Conservation (phyloP, 2,329 filamentous ascomycete genomes). For the Huntiella savannae region DNA sequence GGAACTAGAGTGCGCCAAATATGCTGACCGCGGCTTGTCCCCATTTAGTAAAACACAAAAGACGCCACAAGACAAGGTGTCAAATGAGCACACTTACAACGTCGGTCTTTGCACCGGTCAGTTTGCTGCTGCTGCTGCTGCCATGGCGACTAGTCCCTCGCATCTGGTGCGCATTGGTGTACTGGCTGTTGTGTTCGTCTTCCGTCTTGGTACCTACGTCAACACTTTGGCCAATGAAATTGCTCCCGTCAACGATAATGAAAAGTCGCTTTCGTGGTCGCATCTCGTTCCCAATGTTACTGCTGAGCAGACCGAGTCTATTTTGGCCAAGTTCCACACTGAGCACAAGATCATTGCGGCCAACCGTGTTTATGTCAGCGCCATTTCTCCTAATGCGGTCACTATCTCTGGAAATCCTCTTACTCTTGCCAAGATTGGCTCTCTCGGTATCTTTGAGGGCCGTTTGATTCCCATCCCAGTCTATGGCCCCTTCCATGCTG, state of each 20-base stretch:
- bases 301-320: conserved; percentile 29
- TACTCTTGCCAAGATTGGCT: conserved; percentile 26
- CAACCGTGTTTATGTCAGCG: conserved; percentile 33
- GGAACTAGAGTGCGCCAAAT: no score
- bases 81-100: conserved; percentile 31
- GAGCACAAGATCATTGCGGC: conserved; percentile 24
- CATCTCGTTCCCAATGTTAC: conserved; percentile 40
- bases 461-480: conserved; percentile 31
- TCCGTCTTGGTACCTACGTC: conserved; percentile 42
- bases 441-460: conserved; percentile 21
- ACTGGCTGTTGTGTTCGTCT: conserved; percentile 45
- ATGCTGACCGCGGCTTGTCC: background rate
- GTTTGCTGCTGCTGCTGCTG: conserved; percentile 49
- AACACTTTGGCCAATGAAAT: conserved; percentile 29
- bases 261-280: conserved; percentile 44
- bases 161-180: conserved; percentile 42
- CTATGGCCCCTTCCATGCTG: conserved; percentile 37
- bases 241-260: conserved; percentile 17
- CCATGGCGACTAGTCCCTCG: conserved; percentile 41
- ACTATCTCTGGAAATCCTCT: conserved; percentile 36
- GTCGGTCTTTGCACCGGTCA: conserved; percentile 51
- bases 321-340: conserved; percentile 38
- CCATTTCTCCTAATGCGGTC: conserved; percentile 27
- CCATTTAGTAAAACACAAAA: conserved; percentile 28
- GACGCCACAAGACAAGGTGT: conserved; percentile 33